Percentiles rank a stretch among this genome's conserved stretches.
Conservation (phyloP, 2,329 filamentous ascomycete genomes). For the Fusarium mundagurra region DNA sequence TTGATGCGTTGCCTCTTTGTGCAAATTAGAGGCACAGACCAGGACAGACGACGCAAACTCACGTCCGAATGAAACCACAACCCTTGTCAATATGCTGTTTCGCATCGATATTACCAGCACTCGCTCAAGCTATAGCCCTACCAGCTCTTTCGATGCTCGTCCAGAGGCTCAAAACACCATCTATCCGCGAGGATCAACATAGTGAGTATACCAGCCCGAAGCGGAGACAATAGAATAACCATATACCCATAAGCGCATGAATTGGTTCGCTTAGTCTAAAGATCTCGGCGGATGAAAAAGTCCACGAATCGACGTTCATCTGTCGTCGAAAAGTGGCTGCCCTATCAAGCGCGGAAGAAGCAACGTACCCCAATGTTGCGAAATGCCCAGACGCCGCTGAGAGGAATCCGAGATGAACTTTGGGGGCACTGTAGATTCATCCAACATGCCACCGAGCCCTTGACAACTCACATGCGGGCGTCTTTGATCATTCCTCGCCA, state of each 20-base stretch:
- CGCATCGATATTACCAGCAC: background rate
- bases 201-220: background rate
- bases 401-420: constrained; percentile 5
- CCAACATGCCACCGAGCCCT: background rate
- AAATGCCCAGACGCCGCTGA: constrained; percentile 16
- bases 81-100: constrained; percentile 2
- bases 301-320: constrained; percentile 36
- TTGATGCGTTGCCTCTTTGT: background rate
- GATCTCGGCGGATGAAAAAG: constrained; percentile 22
- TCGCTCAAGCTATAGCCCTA: background rate
- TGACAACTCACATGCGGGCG: constrained; percentile 1
- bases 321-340: constrained; percentile 10
- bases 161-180: background rate
- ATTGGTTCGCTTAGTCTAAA: constrained; percentile 1
- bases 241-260: constrained; percentile 1
- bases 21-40: constrained; percentile 19
- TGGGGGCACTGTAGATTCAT: constrained; percentile 27
- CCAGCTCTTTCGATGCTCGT: background rate
- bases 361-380: background rate
- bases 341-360: constrained; percentile 1
- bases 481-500: constrained; percentile 13
- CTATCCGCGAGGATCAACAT: background rate
- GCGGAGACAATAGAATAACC: background rate
- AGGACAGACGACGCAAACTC: constrained; percentile 15
- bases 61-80: constrained; percentile 11